A percentile compares a stretch with the other conserved stretches of the same genome.
phyloP scores from a whole-genome alignment of 345 rosid genomes.

The Garcia nutans region DNA sequence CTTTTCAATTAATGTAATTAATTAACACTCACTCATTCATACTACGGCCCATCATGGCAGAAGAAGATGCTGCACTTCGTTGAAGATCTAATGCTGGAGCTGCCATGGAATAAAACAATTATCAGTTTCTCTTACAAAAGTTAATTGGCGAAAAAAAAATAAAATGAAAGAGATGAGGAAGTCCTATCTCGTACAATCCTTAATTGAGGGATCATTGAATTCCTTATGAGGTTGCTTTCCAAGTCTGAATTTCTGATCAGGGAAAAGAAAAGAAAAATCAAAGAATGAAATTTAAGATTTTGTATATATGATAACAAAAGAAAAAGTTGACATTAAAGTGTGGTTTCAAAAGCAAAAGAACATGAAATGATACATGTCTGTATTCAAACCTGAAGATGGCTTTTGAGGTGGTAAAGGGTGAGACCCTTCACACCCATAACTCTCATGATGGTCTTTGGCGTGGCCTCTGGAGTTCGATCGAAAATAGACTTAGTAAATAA shows the following conservation, averaged over 20 bases:
- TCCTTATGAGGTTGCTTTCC: constrained; percentile 99
- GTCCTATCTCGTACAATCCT: constrained; percentile 76
- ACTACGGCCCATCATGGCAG: constrained; percentile 81
- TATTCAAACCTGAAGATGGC: constrained; percentile 97
- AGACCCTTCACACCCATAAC: constrained; percentile 99
- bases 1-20: neutral
- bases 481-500: neutral
- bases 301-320: too few species aligned
- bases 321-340: neutral
- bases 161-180: constrained; percentile 9
- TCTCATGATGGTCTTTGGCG: constrained; percentile 99
- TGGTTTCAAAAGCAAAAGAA: constrained; percentile 19
- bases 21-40: constrained; percentile 79
- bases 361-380: constrained; percentile 13
- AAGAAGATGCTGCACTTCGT: constrained; percentile 79
- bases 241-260: constrained; percentile 82
- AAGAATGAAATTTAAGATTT: neutral
- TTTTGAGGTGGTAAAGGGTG: constrained; percentile 99
- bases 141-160: neutral
- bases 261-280: neutral
- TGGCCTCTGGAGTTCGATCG: constrained; percentile 65
- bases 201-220: constrained; percentile 85
- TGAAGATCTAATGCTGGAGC: constrained; percentile 83
- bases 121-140: neutral
- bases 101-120: constrained; percentile 16